Base-by-base conservation (phyloP, 2,329 filamentous ascomycete species). In the Penicillium verrucosum region DNA sequence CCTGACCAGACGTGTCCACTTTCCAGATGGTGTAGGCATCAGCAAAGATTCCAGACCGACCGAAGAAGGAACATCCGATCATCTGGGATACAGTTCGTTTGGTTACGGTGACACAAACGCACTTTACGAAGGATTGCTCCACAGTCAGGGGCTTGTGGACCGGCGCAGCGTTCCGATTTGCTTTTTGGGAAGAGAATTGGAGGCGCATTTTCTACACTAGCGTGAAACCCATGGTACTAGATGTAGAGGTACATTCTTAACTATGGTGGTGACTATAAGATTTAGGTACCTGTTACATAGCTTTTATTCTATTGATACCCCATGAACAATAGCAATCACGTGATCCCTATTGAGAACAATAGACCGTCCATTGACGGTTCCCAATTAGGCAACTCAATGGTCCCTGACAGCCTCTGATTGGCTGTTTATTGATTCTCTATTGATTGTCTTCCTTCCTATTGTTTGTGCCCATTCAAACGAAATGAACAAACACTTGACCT, bases 161-260 rank as follows among this genome's bases (percentile, higher is more conserved):
- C 63, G 58, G 38, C 56, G 56, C 18, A 57, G 58, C 25, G 61
- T 62, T 27, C 59, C 65, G 37, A 58, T 60, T 46, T 69, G 65
- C 54, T 61, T 65, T 63, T 56, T 63, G 44, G 51, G 60, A 52
- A 45, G 59, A 58, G 58, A 61, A 43, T 49, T 68, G 59, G 57
- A 60, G 56, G 18, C 58, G 38, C 56, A 63, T 51, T 50, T 54
- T 50, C 44, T 60, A 38, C 56, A 49, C 44, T 62, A 56, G 7
- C 21, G 57, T 40, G 44, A 49, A 23, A 40, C 21, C 21, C 29
- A 41, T 36, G 38, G 29, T 12, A 16, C 30, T 25, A 2, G 11
- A 49, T 41, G 48, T 56, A 46, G 8, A 41, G 42, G 41, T 25
- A 56, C 48, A 25, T 51, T 9, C 3, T 46, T 18, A 4, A 30